Conservation (phyloP, 495 filamentous ascomycete species). For the Xylaria acuta region DNA sequence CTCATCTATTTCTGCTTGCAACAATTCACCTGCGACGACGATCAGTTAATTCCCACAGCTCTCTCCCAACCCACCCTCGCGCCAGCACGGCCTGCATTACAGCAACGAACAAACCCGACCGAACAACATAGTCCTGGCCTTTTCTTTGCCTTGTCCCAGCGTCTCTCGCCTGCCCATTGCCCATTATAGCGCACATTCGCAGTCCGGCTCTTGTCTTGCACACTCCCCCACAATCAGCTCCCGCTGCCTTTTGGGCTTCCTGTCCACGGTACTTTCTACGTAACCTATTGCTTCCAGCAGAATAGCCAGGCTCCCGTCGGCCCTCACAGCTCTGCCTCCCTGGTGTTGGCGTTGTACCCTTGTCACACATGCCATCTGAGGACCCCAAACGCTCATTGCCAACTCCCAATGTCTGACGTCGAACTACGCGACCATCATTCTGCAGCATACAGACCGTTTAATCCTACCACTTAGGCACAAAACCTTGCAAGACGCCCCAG, state of each 20-base stretch:
- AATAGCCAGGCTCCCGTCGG: not conserved
- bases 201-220: slow-evolving; percentile 18
- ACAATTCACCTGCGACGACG: slow-evolving; percentile 21
- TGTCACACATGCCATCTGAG: slow-evolving; percentile 37
- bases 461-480: slow-evolving; percentile 32
- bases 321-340: slow-evolving; percentile 12
- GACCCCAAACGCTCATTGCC: slow-evolving; percentile 28
- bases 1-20: slow-evolving; percentile 22
- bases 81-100: slow-evolving; percentile 6
- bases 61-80: slow-evolving; percentile 8
- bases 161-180: slow-evolving; percentile 17
- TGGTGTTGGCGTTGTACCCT: slow-evolving; percentile 32
- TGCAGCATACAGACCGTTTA: slow-evolving; percentile 30
- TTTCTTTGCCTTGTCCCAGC: slow-evolving; percentile 23
- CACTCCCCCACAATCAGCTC: slow-evolving; percentile 17
- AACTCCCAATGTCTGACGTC: slow-evolving; percentile 43
- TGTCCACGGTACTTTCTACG: slow-evolving; percentile 5
- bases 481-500: slow-evolving; percentile 17
- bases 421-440: slow-evolving; percentile 35
- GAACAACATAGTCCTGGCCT: not conserved
- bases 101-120: slow-evolving; percentile 10
- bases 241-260: not conserved
- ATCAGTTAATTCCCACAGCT: slow-evolving; percentile 11
- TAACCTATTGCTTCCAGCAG: slow-evolving; percentile 2
- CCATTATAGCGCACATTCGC: slow-evolving; percentile 25